Conservation (phyloP, 139 green algal genomes). For the Coelastrella sp. region DNA sequence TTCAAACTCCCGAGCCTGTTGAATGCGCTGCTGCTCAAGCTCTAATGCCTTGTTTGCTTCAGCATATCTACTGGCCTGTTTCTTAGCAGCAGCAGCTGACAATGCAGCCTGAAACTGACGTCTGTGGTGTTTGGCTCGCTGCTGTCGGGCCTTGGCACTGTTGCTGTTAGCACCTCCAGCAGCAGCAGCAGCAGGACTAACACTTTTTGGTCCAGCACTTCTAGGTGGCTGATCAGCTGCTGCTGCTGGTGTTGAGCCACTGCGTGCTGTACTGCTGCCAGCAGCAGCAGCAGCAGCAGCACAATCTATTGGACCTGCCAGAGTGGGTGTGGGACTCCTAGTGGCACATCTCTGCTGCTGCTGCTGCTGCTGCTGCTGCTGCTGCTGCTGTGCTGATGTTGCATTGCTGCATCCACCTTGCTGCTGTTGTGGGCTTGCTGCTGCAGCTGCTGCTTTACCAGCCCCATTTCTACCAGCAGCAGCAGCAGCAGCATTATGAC, state of each 20-base stretch:
- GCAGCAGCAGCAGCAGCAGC: background rate
- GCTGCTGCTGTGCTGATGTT: background rate
- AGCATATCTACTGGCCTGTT: background rate
- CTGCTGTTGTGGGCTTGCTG: background rate
- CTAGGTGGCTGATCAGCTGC: no score
- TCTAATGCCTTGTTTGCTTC: background rate
- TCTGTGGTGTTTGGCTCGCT: background rate
- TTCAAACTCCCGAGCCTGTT: slow-evolving; percentile 21
- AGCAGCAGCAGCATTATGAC: slow-evolving; percentile 17
- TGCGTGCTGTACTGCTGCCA: background rate
- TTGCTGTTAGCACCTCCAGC: background rate
- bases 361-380: slow-evolving; percentile 13
- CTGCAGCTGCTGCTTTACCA: background rate
- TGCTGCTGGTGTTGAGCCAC: background rate
- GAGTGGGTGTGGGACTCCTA: background rate
- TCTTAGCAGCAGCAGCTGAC: background rate
- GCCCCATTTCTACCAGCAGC: background rate
- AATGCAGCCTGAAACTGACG: background rate
- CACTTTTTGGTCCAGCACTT: background rate
- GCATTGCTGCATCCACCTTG: background rate
- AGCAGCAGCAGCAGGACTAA: background rate
- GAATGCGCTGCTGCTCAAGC: background rate
- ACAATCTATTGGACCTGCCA: background rate
- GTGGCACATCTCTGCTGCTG: background rate
- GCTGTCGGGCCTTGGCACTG: background rate